phyloP scores from a whole-genome alignment of 2,329 filamentous ascomycete species.

The Stachybotrys elegans region DNA sequence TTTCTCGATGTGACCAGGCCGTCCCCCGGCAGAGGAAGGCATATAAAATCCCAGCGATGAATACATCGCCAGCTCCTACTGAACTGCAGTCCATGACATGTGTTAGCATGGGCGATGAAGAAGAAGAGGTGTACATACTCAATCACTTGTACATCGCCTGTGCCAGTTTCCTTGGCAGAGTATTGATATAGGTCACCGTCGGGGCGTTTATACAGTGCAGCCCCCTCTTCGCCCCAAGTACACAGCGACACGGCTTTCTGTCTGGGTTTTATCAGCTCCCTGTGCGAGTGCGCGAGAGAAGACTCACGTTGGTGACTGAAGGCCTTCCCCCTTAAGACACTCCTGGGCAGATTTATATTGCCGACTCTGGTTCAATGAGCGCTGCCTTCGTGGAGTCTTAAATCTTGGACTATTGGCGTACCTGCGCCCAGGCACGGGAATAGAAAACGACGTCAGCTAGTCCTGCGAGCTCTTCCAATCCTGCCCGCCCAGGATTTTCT shows the following conservation, averaged over 20 bases:
- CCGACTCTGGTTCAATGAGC: conserved; percentile 19
- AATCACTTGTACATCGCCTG: too few species aligned
- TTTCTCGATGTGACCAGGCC: conserved; percentile 43
- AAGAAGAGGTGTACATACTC: too few species aligned
- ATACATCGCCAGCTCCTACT: conserved; percentile 71
- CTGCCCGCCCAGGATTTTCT: conserved; percentile 61
- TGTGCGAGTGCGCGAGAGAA: conserved; percentile 5
- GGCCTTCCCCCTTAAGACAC: conserved; percentile 42
- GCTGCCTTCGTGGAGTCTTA: conserved; percentile 3
- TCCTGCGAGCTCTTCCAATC: conserved; percentile 53
- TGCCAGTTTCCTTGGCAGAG: conserved; percentile 30
- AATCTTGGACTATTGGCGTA: too few species aligned
- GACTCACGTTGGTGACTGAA: conserved; percentile 36
- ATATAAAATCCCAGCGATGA: conserved; percentile 67
- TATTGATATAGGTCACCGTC: conserved; percentile 24
- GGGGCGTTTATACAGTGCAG: conserved; percentile 25
- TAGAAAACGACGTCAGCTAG: conserved; percentile 70
- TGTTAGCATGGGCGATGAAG: conserved; percentile 8
- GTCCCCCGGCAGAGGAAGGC: conserved; percentile 44
- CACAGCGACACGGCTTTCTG: conserved; percentile 40
- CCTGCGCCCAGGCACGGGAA: conserved; percentile 66
- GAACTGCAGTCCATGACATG: conserved; percentile 39
- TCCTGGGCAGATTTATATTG: conserved; percentile 41
- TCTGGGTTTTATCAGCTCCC: conserved; percentile 6
- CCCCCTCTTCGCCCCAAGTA: conserved; percentile 54